phyloP scores from a whole-genome alignment of 106 monocot species.

The Dendrobium nobile region DNA sequence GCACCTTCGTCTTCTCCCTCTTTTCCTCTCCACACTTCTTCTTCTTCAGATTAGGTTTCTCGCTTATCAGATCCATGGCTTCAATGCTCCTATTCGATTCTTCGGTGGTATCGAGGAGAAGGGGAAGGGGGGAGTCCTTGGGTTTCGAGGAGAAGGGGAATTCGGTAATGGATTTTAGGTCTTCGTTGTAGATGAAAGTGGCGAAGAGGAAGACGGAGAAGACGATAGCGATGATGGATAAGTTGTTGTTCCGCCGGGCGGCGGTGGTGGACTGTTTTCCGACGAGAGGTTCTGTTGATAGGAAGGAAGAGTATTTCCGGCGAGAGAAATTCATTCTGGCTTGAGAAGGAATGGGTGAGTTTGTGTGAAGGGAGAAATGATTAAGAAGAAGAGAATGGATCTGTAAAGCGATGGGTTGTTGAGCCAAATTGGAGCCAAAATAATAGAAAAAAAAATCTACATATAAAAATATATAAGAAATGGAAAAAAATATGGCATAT shows the following conservation, averaged over 20 bases:
- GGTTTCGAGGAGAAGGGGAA: slow-evolving; percentile 30
- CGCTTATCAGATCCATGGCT: not conserved
- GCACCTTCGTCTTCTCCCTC: slow-evolving; percentile 1
- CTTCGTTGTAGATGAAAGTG: slow-evolving; percentile 20
- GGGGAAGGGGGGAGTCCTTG: slow-evolving; percentile 18
- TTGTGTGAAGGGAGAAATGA: too few relatives aligned
- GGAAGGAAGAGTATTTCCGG: not conserved
- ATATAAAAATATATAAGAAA: too few relatives aligned
- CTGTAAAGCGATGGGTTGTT: slow-evolving; percentile 28
- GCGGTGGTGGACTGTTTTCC: slow-evolving; percentile 5
- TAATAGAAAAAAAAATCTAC: not conserved
- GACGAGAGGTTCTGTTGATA: not conserved
- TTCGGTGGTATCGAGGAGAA: slow-evolving; percentile 14
- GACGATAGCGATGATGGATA: slow-evolving; percentile 18
- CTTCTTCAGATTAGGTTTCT: too few relatives aligned
- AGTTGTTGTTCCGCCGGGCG: not conserved
- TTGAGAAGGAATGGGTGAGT: too few relatives aligned
- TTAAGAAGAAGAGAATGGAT: slow-evolving; percentile 20
- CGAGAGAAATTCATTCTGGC: slow-evolving; percentile 4
- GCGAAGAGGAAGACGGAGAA: slow-evolving; percentile 4
- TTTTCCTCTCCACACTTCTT: not conserved
- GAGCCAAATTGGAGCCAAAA: not conserved
- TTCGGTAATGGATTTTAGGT: not conserved
- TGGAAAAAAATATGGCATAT: too few relatives aligned
- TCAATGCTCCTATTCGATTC: not conserved